Evolutionary conservation across 768 basidiomycete genomes (phyloP).

Genomic region (Mycena alexandri): DNA sequence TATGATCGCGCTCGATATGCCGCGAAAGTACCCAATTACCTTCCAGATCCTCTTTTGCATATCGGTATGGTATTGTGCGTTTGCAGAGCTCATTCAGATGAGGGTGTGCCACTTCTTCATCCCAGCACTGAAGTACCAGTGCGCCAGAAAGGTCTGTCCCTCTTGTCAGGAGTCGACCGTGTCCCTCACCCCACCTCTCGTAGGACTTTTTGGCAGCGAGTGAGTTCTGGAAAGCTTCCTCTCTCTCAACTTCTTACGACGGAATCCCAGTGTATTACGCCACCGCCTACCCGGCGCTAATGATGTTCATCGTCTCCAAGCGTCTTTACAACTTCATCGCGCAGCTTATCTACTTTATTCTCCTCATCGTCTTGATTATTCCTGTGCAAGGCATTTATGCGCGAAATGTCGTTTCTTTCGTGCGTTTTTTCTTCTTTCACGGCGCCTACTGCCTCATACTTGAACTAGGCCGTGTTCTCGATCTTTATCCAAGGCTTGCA

Average conservation of each 20-base stretch:
- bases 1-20: slow-evolving; percentile 48
- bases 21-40: slow-evolving; percentile 37
- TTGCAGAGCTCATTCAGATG: slow-evolving; percentile 36
- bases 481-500: slow-evolving; percentile 41
- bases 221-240: slow-evolving; percentile 5
- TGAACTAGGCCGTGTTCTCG: slow-evolving; percentile 38
- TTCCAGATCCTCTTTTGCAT: slow-evolving; percentile 47
- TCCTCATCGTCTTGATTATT: slow-evolving; percentile 38
- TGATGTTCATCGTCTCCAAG: slow-evolving; percentile 42
- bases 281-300: slow-evolving; percentile 42
- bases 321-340: slow-evolving; percentile 42
- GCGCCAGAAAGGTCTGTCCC: slow-evolving; percentile 28
- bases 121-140: slow-evolving; percentile 6
- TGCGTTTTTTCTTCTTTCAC: slow-evolving; percentile 50
- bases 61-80: slow-evolving; percentile 41
- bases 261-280: slow-evolving; percentile 39
- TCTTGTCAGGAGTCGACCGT: neutral
- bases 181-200: slow-evolving; percentile 7
- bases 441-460: slow-evolving; percentile 37
- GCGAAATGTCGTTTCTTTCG: slow-evolving; percentile 41
- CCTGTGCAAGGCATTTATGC: slow-evolving; percentile 42
- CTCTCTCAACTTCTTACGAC: neutral
- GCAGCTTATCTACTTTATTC: slow-evolving; percentile 36
- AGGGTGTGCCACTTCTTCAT: slow-evolving; percentile 34
- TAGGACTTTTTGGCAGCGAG: slow-evolving; percentile 44